Evolutionary conservation across 208 protist species (phyloP), one percentile per base, ranked within the genome.

Genomic region (Novymonas esmeraldas): DNA sequence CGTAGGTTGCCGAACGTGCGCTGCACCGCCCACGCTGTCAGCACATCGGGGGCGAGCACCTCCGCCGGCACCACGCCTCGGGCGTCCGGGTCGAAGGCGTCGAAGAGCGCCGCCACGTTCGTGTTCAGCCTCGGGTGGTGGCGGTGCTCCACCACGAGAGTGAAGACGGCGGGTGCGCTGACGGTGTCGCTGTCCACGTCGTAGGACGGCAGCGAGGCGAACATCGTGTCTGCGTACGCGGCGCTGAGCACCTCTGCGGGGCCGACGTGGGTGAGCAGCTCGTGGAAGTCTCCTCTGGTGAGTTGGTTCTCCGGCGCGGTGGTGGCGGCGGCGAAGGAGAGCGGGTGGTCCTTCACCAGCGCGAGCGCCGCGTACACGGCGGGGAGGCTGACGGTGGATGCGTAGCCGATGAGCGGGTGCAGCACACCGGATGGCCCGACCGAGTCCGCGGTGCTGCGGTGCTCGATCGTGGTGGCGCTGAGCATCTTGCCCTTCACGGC

Each of bases 1-100:
- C 89, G 82, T 45, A 92, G 54, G 20, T 79, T 84, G 14, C 89
- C 89, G 60, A 89, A 94, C 2, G 85, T 81, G 73, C 81, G 79
- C 39, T 80, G 54, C 56, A 83, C 75, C 4, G 89, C 82, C 82
- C 85, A 94, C 10, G 82, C 85, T 22, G 24, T 11, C 16, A 94
- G 6, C 11, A 87, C 78, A 18, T 61, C 44, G 13, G 81, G 63
- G 20, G 73, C 73, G 28, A 94, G 62, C 46, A 71, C 78, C 48
- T 85, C 81, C 13, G 73, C 49, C 2, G 85, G 79, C 10, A 94
- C 82, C 4, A 77, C 51, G 1, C 78, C 83, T 6, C 70, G 64
- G 16, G 58, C 34, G 0, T 88, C 81, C 1, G 66, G 44, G 52
- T 90, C 89, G 56, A 94, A 94, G 36, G 81, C 82, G 18, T 49